Evolutionary conservation across 768 basidiomycete genomes (phyloP).

Genomic region (Fibroporia radiculosa): DNA sequence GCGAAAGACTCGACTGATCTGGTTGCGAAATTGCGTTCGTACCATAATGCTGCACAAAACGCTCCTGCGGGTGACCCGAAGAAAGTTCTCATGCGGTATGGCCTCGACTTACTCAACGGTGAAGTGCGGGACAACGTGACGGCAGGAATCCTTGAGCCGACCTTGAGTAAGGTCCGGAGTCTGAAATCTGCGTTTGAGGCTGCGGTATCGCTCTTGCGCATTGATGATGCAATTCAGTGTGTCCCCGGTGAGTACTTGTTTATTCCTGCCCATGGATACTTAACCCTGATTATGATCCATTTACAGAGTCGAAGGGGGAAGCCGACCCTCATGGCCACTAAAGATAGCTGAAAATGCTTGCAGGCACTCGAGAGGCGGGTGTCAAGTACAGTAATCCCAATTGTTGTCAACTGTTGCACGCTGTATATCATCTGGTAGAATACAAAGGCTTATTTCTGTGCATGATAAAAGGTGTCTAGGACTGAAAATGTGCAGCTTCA

Average conservation of each 20-base stretch:
- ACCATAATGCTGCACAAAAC: slow-evolving; percentile 95
- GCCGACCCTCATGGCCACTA: slow-evolving; percentile 73
- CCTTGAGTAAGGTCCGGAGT: slow-evolving; percentile 94
- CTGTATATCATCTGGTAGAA: too few species aligned
- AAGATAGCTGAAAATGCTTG: slow-evolving; percentile 9
- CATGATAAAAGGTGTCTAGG: too few species aligned
- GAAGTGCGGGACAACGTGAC: slow-evolving; percentile 91
- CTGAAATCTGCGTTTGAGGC: slow-evolving; percentile 97
- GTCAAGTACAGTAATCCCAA: not conserved
- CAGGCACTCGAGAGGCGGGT: not conserved
- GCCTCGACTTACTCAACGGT: slow-evolving; percentile 90
- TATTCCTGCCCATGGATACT: not conserved
- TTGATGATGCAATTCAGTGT: slow-evolving; percentile 94
- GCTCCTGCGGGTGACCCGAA: slow-evolving; percentile 88
- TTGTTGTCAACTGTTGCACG: too few species aligned
- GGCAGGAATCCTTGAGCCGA: slow-evolving; percentile 93
- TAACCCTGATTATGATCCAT: slow-evolving; percentile 9
- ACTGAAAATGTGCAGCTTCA: too few species aligned
- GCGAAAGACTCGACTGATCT: slow-evolving; percentile 98
- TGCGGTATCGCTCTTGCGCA: slow-evolving; percentile 87
- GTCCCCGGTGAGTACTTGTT: slow-evolving; percentile 56
- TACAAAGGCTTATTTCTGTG: too few species aligned
- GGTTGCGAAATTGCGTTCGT: slow-evolving; percentile 92
- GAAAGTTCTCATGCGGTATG: slow-evolving; percentile 84
- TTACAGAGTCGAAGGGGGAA: slow-evolving; percentile 64